A percentile compares a stretch with the other conserved stretches of the same genome.
phyloP scores from a whole-genome alignment of 345 rosid genomes.

The Clausena lansium region DNA sequence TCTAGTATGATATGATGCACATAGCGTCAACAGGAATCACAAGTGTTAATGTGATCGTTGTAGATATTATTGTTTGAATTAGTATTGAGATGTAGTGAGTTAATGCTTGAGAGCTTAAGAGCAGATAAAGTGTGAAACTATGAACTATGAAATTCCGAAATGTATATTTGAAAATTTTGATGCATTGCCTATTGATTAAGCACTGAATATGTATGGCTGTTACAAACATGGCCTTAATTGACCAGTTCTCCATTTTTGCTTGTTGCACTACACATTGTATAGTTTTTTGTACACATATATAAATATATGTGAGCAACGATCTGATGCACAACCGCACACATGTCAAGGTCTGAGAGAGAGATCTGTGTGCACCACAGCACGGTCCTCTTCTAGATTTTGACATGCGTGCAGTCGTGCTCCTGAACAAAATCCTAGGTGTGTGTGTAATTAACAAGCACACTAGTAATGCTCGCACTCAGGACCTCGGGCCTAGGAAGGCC shows the following conservation, averaged over 20 bases:
- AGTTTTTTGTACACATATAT: not conserved
- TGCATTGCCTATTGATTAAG: not conserved
- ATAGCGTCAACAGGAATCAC: not conserved
- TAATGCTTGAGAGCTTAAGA: not conserved
- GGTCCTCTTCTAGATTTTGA: too few species aligned
- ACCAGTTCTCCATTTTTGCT: not conserved
- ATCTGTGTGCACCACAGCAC: too few species aligned
- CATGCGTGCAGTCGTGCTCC: too few species aligned
- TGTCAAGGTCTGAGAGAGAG: too few species aligned
- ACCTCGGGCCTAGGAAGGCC: too few species aligned
- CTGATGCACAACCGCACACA: too few species aligned
- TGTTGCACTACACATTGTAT: not conserved
- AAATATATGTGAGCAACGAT: too few species aligned
- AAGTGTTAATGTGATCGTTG: not conserved
- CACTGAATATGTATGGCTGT: not conserved
- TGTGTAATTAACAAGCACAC: too few species aligned
- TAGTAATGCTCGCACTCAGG: too few species aligned
- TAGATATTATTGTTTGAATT: not conserved
- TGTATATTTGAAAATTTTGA: not conserved
- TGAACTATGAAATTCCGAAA: not conserved
- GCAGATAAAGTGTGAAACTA: too few species aligned
- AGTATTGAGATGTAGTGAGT: not conserved
- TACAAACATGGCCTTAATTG: not conserved
- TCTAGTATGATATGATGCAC: too few species aligned
- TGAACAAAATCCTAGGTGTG: too few species aligned